Conservation (phyloP, 306 rosid genomes). For the Lupinus albus region DNA sequence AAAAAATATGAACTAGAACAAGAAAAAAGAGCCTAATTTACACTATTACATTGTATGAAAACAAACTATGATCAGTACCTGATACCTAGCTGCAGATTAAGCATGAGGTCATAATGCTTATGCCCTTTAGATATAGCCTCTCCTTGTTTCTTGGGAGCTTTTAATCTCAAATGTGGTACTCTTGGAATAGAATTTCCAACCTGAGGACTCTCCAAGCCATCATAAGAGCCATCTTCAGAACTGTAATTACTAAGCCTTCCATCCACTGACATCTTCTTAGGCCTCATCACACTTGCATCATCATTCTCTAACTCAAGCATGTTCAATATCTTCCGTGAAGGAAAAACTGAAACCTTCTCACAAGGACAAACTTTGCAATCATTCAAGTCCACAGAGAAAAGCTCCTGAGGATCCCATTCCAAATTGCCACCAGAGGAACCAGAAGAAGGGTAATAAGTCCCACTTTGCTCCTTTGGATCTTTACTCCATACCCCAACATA, state of each 20-base stretch:
- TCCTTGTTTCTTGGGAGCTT: slow-evolving; percentile 69
- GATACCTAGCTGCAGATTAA: slow-evolving; percentile 95
- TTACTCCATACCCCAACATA: slow-evolving; percentile 82
- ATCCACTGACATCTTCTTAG: slow-evolving; percentile 49
- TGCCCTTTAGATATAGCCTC: slow-evolving; percentile 85
- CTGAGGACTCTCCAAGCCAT: slow-evolving; percentile 46
- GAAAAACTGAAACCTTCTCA: slow-evolving; percentile 65
- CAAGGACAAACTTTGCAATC: slow-evolving; percentile 52
- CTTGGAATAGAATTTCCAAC: slow-evolving; percentile 41
- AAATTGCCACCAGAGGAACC: slow-evolving; percentile 20
- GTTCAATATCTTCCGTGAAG: slow-evolving; percentile 68
- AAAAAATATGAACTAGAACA: slow-evolving; percentile 18
- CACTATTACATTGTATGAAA: background rate
- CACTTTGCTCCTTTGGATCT: slow-evolving; percentile 62
- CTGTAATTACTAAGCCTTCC: slow-evolving; percentile 55
- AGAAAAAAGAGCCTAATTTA: background rate
- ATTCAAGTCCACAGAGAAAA: slow-evolving; percentile 49
- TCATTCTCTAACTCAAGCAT: slow-evolving; percentile 50
- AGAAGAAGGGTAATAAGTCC: slow-evolving; percentile 69
- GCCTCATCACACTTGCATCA: slow-evolving; percentile 46
- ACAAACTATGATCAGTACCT: slow-evolving; percentile 65
- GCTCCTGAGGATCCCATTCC: slow-evolving; percentile 75
- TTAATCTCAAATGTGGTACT: slow-evolving; percentile 46
- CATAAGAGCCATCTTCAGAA: slow-evolving; percentile 52
- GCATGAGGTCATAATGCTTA: slow-evolving; percentile 91